Percentiles rank a stretch among this genome's conserved stretches.
These are phyloP conservation scores for Thielaviopsis populi DNA, from an alignment of 2,329 filamentous ascomycete genomes.

Conservation along the genomic window DNA sequence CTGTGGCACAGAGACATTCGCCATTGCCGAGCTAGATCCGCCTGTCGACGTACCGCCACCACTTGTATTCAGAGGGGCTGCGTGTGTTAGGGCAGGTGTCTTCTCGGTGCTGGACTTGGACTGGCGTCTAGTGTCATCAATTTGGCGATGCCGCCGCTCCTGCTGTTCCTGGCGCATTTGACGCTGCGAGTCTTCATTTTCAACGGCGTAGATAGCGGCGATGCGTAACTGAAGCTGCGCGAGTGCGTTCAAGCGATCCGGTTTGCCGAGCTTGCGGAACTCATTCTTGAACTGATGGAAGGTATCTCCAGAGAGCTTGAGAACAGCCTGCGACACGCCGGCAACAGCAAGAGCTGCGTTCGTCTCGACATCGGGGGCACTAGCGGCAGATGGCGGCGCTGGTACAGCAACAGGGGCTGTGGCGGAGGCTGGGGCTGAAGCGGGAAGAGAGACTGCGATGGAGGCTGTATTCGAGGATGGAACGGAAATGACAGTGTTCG, in stretches of 20 bases:
- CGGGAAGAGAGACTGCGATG: neutral
- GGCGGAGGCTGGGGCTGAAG: neutral
- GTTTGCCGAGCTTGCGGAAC: conserved; percentile 30
- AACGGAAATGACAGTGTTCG: neutral
- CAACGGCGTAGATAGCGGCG: conserved; percentile 31
- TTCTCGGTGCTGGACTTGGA: neutral
- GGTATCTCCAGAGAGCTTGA: conserved; percentile 30
- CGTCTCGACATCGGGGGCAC: conserved; percentile 26
- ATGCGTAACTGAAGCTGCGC: conserved; percentile 30
- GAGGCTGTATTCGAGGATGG: neutral
- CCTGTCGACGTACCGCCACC: neutral
- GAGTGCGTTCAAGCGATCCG: conserved; percentile 27
- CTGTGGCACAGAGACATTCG: conserved; percentile 3
- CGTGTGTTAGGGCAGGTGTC: neutral
- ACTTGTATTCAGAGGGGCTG: conserved; percentile 5
- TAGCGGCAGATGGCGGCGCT: conserved; percentile 17
- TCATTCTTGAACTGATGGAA: conserved; percentile 31
- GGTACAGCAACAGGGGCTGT: neutral
- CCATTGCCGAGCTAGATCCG: conserved; percentile 15
- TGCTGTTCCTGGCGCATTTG: conserved; percentile 27
- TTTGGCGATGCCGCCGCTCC: conserved; percentile 26
- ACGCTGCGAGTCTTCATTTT: conserved; percentile 31
- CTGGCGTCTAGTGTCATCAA: conserved; percentile 24
- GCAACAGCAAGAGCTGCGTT: conserved; percentile 27
- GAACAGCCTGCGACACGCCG: conserved; percentile 26